A percentile compares a stretch with the other conserved stretches of the same genome.
Conservation (phyloP, 768 basidiomycete species). For the Scleroderma bovista region DNA sequence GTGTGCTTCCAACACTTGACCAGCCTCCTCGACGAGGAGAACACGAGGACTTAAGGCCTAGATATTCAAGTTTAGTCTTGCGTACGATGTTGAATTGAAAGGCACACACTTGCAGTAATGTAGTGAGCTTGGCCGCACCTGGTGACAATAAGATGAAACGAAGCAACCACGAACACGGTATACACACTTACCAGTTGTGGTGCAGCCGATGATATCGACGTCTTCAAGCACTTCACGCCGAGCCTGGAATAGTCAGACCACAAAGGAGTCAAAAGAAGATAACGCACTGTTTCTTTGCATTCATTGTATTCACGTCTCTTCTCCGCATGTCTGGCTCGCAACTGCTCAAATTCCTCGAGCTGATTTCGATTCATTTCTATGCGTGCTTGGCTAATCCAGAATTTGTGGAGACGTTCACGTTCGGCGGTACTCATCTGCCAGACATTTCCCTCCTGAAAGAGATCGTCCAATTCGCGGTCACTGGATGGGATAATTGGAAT, state of each 20-base stretch:
- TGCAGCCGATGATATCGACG: slow-evolving; percentile 67
- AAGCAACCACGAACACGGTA: not conserved
- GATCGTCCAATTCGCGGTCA: slow-evolving; percentile 32
- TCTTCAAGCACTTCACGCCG: slow-evolving; percentile 48
- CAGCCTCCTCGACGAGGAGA: slow-evolving; percentile 74
- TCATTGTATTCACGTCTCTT: slow-evolving; percentile 33
- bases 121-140: slow-evolving; percentile 66
- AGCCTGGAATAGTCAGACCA: slow-evolving; percentile 31
- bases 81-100: not conserved
- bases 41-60: slow-evolving; percentile 58
- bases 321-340: slow-evolving; percentile 37
- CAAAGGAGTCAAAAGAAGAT: not conserved
- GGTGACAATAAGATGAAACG: not conserved
- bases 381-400: slow-evolving; percentile 45
- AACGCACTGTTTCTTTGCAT: slow-evolving; percentile 49
- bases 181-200: slow-evolving; percentile 56
- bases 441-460: slow-evolving; percentile 34
- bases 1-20: slow-evolving; percentile 78
- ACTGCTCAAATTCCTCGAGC: slow-evolving; percentile 37
- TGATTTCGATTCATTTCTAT: slow-evolving; percentile 22
- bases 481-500: slow-evolving; percentile 36
- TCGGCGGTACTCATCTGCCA: slow-evolving; percentile 54
- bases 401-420: slow-evolving; percentile 36
- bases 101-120: slow-evolving; percentile 44
- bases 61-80: not conserved